phyloP scores from a whole-genome alignment of 768 basidiomycete species.

The Tephrocybe rancida region DNA sequence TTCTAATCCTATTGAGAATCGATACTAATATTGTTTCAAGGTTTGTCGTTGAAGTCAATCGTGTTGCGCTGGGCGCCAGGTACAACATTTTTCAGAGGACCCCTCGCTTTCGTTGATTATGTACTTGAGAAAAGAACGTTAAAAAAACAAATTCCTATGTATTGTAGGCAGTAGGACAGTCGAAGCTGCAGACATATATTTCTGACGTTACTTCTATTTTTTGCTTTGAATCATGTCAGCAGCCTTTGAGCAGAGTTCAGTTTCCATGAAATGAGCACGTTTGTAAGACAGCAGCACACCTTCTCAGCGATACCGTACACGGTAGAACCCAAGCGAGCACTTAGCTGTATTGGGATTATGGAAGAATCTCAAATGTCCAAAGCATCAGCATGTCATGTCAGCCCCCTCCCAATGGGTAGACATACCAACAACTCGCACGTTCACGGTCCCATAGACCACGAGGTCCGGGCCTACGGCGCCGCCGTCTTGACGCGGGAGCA shows the following conservation, averaged over 20 bases:
- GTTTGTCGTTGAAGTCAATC: too few relatives aligned
- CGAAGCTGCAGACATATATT: too few relatives aligned
- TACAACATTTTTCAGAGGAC: too few relatives aligned
- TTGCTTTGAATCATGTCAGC: constrained; percentile 13
- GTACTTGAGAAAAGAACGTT: too few relatives aligned
- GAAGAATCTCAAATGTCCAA: constrained; percentile 10
- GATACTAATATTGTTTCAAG: too few relatives aligned
- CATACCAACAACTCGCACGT: constrained; percentile 17
- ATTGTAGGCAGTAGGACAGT: too few relatives aligned
- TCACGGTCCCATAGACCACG: constrained; percentile 14
- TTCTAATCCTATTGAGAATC: neutral
- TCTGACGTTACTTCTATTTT: neutral
- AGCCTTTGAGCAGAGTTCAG: constrained; percentile 2
- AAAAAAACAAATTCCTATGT: neutral
- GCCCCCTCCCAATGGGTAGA: neutral
- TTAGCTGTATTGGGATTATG: constrained; percentile 15
- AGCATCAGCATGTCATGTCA: neutral
- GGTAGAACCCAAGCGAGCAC: constrained; percentile 10
- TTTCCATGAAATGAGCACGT: neutral
- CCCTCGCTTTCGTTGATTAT: too few relatives aligned
- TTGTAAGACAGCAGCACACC: neutral
- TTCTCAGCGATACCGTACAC: constrained; percentile 19
- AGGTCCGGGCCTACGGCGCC: constrained; percentile 18
- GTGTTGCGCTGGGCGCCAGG: too few relatives aligned
- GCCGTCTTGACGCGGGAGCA: constrained; percentile 14